Percentiles rank a stretch among this genome's conserved stretches.
phyloP scores from a whole-genome alignment of 768 basidiomycete species.

The Hortiboletus campestris region DNA sequence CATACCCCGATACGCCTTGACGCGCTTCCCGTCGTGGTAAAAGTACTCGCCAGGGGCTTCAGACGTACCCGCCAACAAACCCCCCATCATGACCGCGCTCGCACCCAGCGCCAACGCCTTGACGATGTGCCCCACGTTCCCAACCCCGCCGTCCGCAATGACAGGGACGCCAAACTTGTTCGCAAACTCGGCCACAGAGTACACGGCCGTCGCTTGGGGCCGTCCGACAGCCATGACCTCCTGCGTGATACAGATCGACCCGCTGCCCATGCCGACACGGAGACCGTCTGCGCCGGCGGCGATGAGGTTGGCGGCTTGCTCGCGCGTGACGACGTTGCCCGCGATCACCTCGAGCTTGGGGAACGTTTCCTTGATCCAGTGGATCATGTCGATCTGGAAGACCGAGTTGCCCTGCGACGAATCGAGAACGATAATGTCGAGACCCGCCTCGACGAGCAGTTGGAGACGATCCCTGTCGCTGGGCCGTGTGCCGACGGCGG shows the following conservation, averaged over 20 bases:
- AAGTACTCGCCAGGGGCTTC: slow-evolving; percentile 99
- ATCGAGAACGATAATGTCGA: slow-evolving; percentile 93
- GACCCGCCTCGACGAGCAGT: slow-evolving; percentile 87
- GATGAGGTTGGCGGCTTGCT: slow-evolving; percentile 93
- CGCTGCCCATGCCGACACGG: slow-evolving; percentile 96
- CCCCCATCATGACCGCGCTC: slow-evolving; percentile 98
- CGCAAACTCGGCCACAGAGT: slow-evolving; percentile 92
- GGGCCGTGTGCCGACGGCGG: slow-evolving; percentile 91
- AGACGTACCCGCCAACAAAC: slow-evolving; percentile 90
- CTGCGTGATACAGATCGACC: slow-evolving; percentile 99
- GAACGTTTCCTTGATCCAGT: slow-evolving; percentile 86
- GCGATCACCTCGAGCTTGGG: slow-evolving; percentile 91
- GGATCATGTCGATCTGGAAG: slow-evolving; percentile 92
- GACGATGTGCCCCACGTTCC: slow-evolving; percentile 96
- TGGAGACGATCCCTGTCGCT: slow-evolving; percentile 81
- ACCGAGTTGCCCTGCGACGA: slow-evolving; percentile 96
- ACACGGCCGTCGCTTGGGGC: slow-evolving; percentile 98
- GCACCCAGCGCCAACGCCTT: slow-evolving; percentile 95
- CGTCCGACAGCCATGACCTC: slow-evolving; percentile 99
- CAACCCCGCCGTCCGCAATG: slow-evolving; percentile 93
- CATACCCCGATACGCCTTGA: slow-evolving; percentile 99
- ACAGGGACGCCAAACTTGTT: slow-evolving; percentile 93
- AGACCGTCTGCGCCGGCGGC: slow-evolving; percentile 94
- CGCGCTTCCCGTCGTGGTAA: slow-evolving; percentile 97
- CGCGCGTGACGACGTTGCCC: slow-evolving; percentile 97